Evolutionary conservation across 2,329 filamentous ascomycete genomes (phyloP), one percentile per base, ranked within the genome.

Genomic region (Trichoderma sp.): DNA sequence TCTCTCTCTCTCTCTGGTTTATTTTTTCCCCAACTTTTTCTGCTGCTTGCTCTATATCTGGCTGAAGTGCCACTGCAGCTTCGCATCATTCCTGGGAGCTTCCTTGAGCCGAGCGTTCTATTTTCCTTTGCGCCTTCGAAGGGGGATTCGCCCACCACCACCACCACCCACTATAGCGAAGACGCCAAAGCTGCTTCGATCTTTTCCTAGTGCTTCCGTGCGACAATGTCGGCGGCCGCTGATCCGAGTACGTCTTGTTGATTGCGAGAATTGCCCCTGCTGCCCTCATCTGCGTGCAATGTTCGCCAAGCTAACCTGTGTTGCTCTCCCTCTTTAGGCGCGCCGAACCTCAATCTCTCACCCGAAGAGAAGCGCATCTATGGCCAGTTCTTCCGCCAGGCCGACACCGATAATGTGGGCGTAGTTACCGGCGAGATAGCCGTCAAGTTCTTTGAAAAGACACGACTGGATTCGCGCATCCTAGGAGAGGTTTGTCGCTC

Each of bases 361-460:
- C 83, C 92, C 59, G 94, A 98, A 74, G 96, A 99, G 86, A 97
- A 97, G 83, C 91, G 93, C 80, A 89, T 92, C 70, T 99, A 96
- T 81, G 93, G 91, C 74, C 93, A 96, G 81, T 90, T 99, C 72
- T 97, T 99, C 82, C 90, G 92, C 79, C 91, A 94, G 76, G 96
- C 96, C 73, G 96, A 99, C 81, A 91, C 91, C 70, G 96, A 97
- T 75, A 91, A 89, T 78, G 90, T 97, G 69, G 94, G 94, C 68
- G 94, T 98, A 72, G 93, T 99, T 39, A 97, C 96, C 21, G 96
- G 96, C 80, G 96, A 99, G 81, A 87, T 96, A 71, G 96, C 96
- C 69, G 94, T 99, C 79, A 93, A 94, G 79, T 98, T 99, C 84
- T 99, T 99, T 78, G 94, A 98, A 81, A 96, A 96, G 85, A 98